Conservation (phyloP, 78 protist genomes). For the Dictyostelium brefeldianum region DNA sequence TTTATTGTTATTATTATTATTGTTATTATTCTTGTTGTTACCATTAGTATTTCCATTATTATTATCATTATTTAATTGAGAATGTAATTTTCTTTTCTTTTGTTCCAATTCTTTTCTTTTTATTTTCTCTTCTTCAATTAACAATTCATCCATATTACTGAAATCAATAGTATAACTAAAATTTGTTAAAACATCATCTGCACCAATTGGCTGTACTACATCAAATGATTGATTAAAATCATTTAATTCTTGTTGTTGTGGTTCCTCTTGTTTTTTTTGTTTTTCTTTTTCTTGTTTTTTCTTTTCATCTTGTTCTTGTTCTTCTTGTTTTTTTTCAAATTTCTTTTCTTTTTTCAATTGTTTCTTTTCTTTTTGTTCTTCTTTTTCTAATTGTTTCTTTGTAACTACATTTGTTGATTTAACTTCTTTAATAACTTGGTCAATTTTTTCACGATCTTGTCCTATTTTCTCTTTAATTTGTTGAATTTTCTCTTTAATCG, state of each 20-base stretch:
- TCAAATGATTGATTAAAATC: not conserved
- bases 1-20: not conserved
- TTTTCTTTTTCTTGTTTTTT: not conserved
- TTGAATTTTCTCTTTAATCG: no score
- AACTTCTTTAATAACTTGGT: no score
- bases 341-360: no score
- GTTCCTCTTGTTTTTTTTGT: not conserved
- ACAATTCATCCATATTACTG: not conserved
- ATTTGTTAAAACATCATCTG: constrained; percentile 10
- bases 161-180: not conserved
- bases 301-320: not conserved
- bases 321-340: not conserved
- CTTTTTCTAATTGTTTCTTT: no score
- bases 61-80: not conserved
- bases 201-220: not conserved
- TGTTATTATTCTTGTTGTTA: not conserved
- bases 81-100: constrained; percentile 8
- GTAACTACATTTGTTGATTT: not conserved
- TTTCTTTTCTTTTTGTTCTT: not conserved
- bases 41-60: not conserved
- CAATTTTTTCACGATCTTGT: no score
- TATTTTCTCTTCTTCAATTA: not conserved
- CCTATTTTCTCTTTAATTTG: no score
- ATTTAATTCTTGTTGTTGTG: not conserved
- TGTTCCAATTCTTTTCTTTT: constrained; percentile 8